phyloP scores from a whole-genome alignment of 192 early-diverging fungal species.

The Lunasporangiospora selenospora region DNA sequence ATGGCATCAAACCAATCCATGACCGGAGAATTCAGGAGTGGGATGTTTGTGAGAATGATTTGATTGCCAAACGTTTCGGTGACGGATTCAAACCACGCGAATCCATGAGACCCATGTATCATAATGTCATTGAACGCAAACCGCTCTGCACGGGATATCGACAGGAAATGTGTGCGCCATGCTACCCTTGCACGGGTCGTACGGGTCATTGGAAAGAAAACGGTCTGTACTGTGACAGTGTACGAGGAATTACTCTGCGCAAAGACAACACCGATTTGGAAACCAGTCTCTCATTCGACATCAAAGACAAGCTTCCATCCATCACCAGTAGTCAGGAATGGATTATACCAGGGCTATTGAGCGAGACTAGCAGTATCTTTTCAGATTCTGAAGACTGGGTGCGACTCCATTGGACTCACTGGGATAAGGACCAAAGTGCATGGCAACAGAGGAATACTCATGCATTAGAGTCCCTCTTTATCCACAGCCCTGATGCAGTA shows the following conservation, averaged over 20 bases:
- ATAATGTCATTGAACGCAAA: conserved; percentile 42
- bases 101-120: conserved; percentile 54
- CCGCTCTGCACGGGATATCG: conserved; percentile 51
- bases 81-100: conserved; percentile 27
- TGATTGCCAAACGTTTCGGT: conserved; percentile 60
- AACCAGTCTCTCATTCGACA: too few relatives aligned
- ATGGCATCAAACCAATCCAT: conserved; percentile 55
- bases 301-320: too few relatives aligned
- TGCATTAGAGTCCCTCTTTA: conserved; percentile 52
- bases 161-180: conserved; percentile 48
- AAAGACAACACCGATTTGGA: too few relatives aligned
- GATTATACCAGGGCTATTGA: conserved; percentile 49
- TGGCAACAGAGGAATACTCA: conserved; percentile 53
- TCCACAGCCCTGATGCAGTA: conserved; percentile 50
- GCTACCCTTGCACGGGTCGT: conserved; percentile 52
- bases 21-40: conserved; percentile 56
- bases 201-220: conserved; percentile 51
- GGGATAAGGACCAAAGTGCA: conserved; percentile 51
- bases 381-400: conserved; percentile 51
- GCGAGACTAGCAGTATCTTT: conserved; percentile 45
- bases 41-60: conserved; percentile 58
- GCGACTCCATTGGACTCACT: conserved; percentile 54
- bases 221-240: conserved; percentile 52
- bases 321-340: conserved; percentile 48
- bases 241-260: conserved; percentile 50